Evolutionary conservation across 305 asterid species (phyloP), one percentile per base, ranked within the genome.

Genomic region (Solanum aculeatissimum): DNA sequence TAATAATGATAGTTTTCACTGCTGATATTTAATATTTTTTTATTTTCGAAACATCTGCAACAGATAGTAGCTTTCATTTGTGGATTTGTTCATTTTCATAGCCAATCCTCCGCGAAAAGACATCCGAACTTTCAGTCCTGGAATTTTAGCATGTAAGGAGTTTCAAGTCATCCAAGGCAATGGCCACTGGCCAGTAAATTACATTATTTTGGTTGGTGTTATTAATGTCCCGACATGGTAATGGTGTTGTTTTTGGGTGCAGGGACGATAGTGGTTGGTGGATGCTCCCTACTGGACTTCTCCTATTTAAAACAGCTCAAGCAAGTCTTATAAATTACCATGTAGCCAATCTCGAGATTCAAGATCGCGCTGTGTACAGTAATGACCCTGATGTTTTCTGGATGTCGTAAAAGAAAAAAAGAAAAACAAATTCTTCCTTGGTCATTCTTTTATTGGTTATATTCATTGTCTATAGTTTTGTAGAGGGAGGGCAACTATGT

Each of bases 251-350:
- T 62, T 11, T 40, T 63, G 81, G 81, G 65, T 83, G 85, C 91
- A 95, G 98, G 97, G 98, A 95, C 80, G 98, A 94, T 80, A 92
- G 96, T 87, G 97, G 98, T 80, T 93, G 98, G 98, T 95, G 98
- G 98, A 88, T 91, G 94, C 93, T 95, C 80, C 96, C 97, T 70
- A 89, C 88, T 60, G 98, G 96, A 47, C 91, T 95, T 82, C 45
- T 91, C 38, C 18, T 92, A 9, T 91, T 96, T 84, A 95, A 94
- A 92, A 80, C 87, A 40, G 65, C 90, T 71, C 98, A 95, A 88
- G 95, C 95, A 1, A 92, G 91, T 83, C 91, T 95, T 83, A 91
- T 95, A 71, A 93, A 95, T 88, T 95, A 86, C 84, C 98, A 95
- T 74, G 92, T 94, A 38, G 98, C 98, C 53, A 95, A 95, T 90